Base-by-base conservation (phyloP, 495 filamentous ascomycete genomes). In the Echria macrotheca region DNA sequence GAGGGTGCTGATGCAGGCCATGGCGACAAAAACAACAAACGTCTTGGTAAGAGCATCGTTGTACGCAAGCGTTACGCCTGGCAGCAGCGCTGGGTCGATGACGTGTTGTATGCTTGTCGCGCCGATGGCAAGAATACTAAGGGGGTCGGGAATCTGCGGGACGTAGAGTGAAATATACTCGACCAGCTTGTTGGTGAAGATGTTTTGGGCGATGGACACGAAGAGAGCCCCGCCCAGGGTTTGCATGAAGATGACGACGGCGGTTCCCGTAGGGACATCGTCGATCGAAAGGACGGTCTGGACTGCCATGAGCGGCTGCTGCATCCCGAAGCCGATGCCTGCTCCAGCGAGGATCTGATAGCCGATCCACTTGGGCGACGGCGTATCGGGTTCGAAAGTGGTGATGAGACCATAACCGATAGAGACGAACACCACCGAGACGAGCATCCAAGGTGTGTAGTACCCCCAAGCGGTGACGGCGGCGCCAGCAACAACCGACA, bases 361-460 rank as follows among this genome's bases (percentile, higher is more conserved):
- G 0, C 89, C 87, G 49, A 93, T 86, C 89, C 89, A 95, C 22
- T 59, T 67, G 0, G 66, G 53, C n/a, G 70, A 53, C 7, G 64
- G 59, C 0, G 80, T 82, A 58, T 80, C 67, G 0, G 74, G 64
- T 12, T 73, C 55, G 17, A 85, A 81, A 0, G 81, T 91, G 1
- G 74, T 77, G 3, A 91, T 58, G 4, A 95, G 72, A 0, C 87
- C 90, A 2, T 75, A 78, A 15, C 86, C 89, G 55, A 91, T 68
- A 5, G 84, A 60, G 35, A 73, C 64, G 19, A 94, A 39, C 25
- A 82, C 65, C 4, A 81, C 67, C 0, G 78, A 74, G 18, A 71
- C 44, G 41, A 86, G 71, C 74, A 91, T 83, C 58, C 83, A 86
- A 0, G 86, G 87, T 0, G 81, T 77, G 67, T 91, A 91, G 66